Evolutionary conservation across 352 stramenopile genomes (phyloP), one percentile per base, ranked within the genome.

Genomic region (Pseudoperonospora humuli): DNA sequence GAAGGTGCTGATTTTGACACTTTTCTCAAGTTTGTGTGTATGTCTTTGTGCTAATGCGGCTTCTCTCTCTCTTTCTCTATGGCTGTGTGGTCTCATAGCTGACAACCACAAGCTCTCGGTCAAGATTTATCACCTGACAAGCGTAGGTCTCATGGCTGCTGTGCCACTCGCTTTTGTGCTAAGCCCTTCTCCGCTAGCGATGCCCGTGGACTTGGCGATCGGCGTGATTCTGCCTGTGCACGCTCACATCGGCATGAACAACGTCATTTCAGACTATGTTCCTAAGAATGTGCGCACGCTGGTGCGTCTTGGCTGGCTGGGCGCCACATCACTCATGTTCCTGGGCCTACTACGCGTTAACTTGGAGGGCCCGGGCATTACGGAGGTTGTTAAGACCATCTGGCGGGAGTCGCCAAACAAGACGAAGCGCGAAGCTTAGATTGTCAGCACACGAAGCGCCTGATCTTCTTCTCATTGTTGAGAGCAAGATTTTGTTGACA

Each of bases 191-290:
- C 38, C 66, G 19, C 49, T 92, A 17, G 63, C 61, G 38, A 26
- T 87, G 25, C 78, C 81, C 2, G 76, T 95, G 34, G 84, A 95
- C 58, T 57, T 85, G 35, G 65, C 75, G 31, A 54, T 97, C 11
- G 73, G 83, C 32, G 71, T 83, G 29, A 67, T 91, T 33, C 74
- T 97, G 55, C 75, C 88, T 2, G 66, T 91, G 28, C 92, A 97
- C 65, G 70, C 69, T 24, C 93, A 95, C 73, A 93, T 97, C 38
- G 89, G 92, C 38, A 84, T 97, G 68, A 97, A 96, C 74, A 87
- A 93, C 60, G 88, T 97, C 45, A 84, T 90, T 37, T 93, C 84
- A 25, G 92, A 97, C 70, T 97, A 97, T 64, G 86, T 95, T 50
- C 89, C 92, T 20, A 95, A 96, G 63, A 46, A 50, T n/a, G 31